Conservation (phyloP, 257 asterid genomes). For the Penstemon davidsonii region DNA sequence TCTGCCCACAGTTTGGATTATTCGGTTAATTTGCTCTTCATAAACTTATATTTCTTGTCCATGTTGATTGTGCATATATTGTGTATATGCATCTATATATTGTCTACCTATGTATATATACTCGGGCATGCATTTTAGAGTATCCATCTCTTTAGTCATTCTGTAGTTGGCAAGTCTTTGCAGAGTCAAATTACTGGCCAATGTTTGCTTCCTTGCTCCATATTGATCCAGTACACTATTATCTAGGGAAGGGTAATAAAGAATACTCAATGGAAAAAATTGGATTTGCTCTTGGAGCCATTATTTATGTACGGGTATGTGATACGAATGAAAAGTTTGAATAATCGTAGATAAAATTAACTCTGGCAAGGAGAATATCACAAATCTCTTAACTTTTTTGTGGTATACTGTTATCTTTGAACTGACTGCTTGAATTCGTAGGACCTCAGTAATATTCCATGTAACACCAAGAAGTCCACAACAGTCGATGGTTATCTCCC, state of each 20-base stretch:
- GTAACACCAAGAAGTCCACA: neutral
- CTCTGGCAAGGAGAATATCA: neutral
- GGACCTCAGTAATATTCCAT: constrained; percentile 21
- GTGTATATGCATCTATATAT: constrained; percentile 13
- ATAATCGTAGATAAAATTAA: neutral
- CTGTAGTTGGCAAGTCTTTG: neutral
- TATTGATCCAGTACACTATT: neutral
- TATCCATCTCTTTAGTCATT: neutral
- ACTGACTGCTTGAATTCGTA: constrained; percentile 9
- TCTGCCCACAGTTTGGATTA: constrained; percentile 63
- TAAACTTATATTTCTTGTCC: constrained; percentile 27
- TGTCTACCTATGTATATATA: constrained; percentile 4
- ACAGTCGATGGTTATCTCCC: neutral
- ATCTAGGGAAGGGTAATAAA: neutral
- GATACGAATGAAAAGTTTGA: neutral
- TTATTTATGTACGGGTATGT: neutral
- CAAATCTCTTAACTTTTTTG: neutral
- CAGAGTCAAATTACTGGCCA: constrained; percentile 7
- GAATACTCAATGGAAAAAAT: neutral
- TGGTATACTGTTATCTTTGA: constrained; percentile 17
- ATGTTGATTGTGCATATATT: constrained; percentile 17
- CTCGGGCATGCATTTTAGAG: constrained; percentile 13
- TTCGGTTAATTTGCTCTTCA: constrained; percentile 51
- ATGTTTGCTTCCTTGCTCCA: constrained; percentile 12
- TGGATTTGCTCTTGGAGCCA: neutral